phyloP scores from a whole-genome alignment of 129 eudicot species.

The Flaveria bidentis region DNA sequence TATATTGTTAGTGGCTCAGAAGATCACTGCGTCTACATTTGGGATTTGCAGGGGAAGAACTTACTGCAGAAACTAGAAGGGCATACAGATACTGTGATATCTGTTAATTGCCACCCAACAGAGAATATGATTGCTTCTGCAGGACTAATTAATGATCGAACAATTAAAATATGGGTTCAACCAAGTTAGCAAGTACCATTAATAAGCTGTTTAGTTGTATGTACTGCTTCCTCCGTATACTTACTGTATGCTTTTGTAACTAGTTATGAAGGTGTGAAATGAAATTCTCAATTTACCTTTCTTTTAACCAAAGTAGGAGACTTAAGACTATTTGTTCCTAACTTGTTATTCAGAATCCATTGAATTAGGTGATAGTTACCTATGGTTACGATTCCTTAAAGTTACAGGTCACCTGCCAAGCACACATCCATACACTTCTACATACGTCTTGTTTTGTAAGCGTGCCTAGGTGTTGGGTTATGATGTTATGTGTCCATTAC shows the following conservation, averaged over 20 bases:
- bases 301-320: background rate
- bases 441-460: background rate
- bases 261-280: background rate
- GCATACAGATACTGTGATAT: slow-evolving; percentile 81
- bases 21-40: slow-evolving; percentile 76
- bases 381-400: background rate
- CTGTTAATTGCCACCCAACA: slow-evolving; percentile 80
- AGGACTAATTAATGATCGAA: slow-evolving; percentile 64
- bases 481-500: background rate
- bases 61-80: slow-evolving; percentile 87
- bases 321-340: background rate
- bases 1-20: slow-evolving; percentile 93
- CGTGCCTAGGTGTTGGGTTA: background rate
- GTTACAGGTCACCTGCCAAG: background rate
- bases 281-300: background rate
- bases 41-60: slow-evolving; percentile 82
- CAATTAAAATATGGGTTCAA: slow-evolving; percentile 81
- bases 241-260: slow-evolving; percentile 2
- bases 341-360: background rate
- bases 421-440: background rate
- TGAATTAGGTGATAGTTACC: background rate
- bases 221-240: slow-evolving; percentile 15
- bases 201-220: slow-evolving; percentile 5
- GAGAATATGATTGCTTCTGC: slow-evolving; percentile 88
- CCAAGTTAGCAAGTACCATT: slow-evolving; percentile 35